Conservation (phyloP, 2,329 filamentous ascomycete species). For the Tolypocladium amazonense region DNA sequence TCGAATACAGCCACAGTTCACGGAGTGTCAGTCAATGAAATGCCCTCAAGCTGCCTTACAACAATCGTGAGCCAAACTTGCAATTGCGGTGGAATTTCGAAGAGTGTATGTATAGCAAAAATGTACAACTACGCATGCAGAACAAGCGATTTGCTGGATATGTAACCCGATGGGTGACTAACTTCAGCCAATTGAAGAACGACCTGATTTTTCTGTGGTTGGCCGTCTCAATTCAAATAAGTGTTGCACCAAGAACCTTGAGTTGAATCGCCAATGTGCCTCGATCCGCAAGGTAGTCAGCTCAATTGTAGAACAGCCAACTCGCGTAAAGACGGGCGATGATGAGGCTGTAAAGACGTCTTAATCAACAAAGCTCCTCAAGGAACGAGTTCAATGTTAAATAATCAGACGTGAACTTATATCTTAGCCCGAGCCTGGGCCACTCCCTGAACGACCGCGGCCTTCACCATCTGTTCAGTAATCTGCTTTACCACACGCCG, state of each 20-base stretch:
- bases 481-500: background rate
- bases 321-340: background rate
- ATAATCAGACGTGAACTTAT: background rate
- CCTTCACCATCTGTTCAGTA: background rate
- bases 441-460: background rate
- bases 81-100: background rate
- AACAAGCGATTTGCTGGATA: no score
- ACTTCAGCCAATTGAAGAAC: background rate
- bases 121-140: no score
- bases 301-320: background rate
- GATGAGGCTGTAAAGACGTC: background rate
- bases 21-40: no score
- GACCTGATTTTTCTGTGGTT: background rate
- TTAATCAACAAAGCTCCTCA: background rate
- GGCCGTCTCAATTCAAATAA: background rate
- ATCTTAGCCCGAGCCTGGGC: background rate
- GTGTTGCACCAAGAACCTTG: background rate
- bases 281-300: background rate
- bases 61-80: background rate
- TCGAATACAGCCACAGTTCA: no score
- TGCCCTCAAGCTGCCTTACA: background rate
- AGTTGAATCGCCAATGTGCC: background rate
- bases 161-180: no score
- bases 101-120: background rate
- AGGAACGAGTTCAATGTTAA: background rate